Evolutionary conservation across 805 yeast species (phyloP), one percentile per base, ranked within the genome.

Genomic region (Yamadazyma ubonensis): DNA sequence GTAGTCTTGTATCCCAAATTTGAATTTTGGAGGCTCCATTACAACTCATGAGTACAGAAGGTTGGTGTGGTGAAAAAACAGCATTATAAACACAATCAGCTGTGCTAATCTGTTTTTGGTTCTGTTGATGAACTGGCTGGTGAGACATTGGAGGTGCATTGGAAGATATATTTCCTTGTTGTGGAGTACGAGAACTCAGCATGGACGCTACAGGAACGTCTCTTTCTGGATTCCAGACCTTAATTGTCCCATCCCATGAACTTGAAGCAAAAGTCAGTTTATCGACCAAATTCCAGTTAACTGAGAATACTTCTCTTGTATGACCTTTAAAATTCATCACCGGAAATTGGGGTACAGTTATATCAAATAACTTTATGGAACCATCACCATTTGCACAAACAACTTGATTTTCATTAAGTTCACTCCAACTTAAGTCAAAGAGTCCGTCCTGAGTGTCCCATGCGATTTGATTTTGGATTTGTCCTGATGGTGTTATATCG

Each of bases 381-480:
- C 98, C 98, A 62, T 91, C 99, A 1, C 99, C 99, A 45, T 85
- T 80, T 14, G 95, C 91, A 0, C 78, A 79, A 3, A 78, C 74
- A 1, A 86, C 74, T 52, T 90, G 98, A 60, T 87, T 89, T 45
- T 89, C 97, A 59, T 91, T 91, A 5, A 71, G 39, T 58, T 91
- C 99, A 41, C 90, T 84, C 98, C 98, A 91, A 0, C 91, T 78
- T 1, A 85, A 65, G 53, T 86, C 95, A 53, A 86, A 89, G 12
- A 90, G 67, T 5, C 96, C 96, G 63, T 91, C 99, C 60, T 91
- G 97, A 0, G 98, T 91, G 45, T 88, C 88, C 67, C 86, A 91
- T 11, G 75, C 59, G 4, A 72, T 63, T 33, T 77, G 79, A 28
- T 73, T 73, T 4, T 54, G 52, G 12, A 87, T 71, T n/a, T 49